A percentile compares a stretch with the other conserved stretches of the same genome.
Conservation (phyloP, 805 yeast genomes). For the Nakazawaea laoshanensis region DNA sequence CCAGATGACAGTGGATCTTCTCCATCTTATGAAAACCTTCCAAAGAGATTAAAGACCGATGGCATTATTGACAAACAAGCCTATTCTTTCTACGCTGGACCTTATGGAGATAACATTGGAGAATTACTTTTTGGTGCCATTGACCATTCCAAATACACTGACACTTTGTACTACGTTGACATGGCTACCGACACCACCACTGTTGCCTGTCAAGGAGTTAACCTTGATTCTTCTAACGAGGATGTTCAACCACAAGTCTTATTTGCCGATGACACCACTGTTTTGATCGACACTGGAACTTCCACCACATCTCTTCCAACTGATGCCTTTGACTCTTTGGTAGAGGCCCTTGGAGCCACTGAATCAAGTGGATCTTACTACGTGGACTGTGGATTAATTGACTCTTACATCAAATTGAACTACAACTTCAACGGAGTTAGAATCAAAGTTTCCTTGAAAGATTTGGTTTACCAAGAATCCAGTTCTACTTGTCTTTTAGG, state of each 20-base stretch:
- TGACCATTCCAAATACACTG: conserved; percentile 30
- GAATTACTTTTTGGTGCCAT: conserved; percentile 34
- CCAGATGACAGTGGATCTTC: conserved; percentile 6
- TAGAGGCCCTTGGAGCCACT: conserved; percentile 5
- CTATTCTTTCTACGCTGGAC: conserved; percentile 42
- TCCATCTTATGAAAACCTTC: conserved; percentile 16
- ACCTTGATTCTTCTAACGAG: conserved; percentile 5
- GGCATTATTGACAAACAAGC: conserved; percentile 32
- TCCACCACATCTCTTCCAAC: conserved; percentile 38
- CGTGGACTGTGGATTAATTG: conserved; percentile 5
- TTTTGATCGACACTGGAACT: conserved; percentile 47
- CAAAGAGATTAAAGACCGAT: conserved; percentile 23
- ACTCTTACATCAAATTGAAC: conserved; percentile 3
- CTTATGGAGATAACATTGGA: conserved; percentile 20
- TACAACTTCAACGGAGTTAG: conserved; percentile 8
- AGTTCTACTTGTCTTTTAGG: conserved; percentile 1
- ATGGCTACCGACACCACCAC: conserved; percentile 12
- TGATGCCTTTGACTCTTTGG: conserved; percentile 11
- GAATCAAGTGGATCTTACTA: not conserved
- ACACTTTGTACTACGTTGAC: conserved; percentile 24
- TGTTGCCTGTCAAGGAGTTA: conserved; percentile 4
- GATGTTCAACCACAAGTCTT: not conserved
- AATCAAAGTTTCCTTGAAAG: conserved; percentile 4
- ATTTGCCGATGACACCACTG: conserved; percentile 14
- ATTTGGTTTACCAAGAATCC: conserved; percentile 7